Evolutionary conservation across 768 basidiomycete species (phyloP), one percentile per base, ranked within the genome.

Genomic region (Naganishia vaughanmartiniae): DNA sequence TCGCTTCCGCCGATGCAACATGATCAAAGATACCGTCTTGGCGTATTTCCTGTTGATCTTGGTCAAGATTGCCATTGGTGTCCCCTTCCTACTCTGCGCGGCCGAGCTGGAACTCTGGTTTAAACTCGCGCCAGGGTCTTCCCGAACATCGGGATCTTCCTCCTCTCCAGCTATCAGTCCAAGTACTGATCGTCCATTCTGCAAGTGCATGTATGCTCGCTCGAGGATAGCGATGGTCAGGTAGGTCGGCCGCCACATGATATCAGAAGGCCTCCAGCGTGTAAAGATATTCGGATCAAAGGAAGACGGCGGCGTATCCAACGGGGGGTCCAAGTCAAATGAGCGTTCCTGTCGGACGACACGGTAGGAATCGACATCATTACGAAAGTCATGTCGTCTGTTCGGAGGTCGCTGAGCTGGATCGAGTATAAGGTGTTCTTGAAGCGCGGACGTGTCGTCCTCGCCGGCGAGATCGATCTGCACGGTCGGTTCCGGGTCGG

Each of bases 1-100:
- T 67, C 73, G 60, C 72, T 77, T 76, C 69, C 75, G 67, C 48
- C 79, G 53, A 68, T 80, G 76, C 21, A 79, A 71, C 76, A 76
- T 78, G 72, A 81, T 73, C 31, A 78, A 54, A 10, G 73, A 75
- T 0, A 81, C 76, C 28, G 74, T 70, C 57, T 71, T 74, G 15
- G 72, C 36, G 67, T 81, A 81, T 54, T 74, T 74, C 19, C 67
- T 67, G 70, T 78, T 78, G 51, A 81, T 66, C 53, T 68, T 70
- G n/a, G 70, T 70, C 12, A 81, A 65, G 6, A 79, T 63, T 26
- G 71, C 74, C 15, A 65, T n/a, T 15, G 80, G 75, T 21, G 74
- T 71, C 14, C 66, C 65, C 53, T 70, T 67, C 54, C 24, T 33
- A 19, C 11, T 26, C 28, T 42, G 39, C 14, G 24, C 19, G 4